Percentiles rank a stretch among this genome's conserved stretches.
phyloP scores from a whole-genome alignment of 2,329 filamentous ascomycete genomes.

The Lasiodiplodia sp. region DNA sequence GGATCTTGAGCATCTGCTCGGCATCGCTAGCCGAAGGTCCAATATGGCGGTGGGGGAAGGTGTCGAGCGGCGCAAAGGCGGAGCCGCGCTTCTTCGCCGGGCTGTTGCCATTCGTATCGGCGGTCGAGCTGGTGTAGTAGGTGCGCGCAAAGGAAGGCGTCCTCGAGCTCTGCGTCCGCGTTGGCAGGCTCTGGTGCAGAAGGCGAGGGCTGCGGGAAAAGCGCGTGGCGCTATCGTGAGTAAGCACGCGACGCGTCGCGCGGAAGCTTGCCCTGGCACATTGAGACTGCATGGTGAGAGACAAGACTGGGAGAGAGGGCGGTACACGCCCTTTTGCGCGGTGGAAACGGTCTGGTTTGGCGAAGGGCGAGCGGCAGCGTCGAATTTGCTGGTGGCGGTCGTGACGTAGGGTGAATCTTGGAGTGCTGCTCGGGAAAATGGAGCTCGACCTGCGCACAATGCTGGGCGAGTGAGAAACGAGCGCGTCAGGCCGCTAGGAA shows the following conservation, averaged over 20 bases:
- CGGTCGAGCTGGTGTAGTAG: conserved; percentile 34
- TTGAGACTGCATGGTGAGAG: conserved; percentile 28
- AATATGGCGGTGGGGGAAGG: conserved; percentile 85
- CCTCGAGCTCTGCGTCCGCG: neutral
- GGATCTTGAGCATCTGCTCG: conserved; percentile 77
- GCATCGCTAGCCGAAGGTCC: conserved; percentile 76
- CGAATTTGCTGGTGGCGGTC: conserved; percentile 11
- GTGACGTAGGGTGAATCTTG: conserved; percentile 2
- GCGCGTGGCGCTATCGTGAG: conserved; percentile 18
- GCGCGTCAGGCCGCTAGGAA: conserved; percentile 4
- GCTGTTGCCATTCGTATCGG: conserved; percentile 31
- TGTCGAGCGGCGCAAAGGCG: conserved; percentile 59
- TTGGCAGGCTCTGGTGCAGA: conserved; percentile 1
- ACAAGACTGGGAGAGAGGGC: neutral
- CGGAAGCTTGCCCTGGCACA: conserved; percentile 28
- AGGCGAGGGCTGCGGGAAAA: conserved; percentile 11
- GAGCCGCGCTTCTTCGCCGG: conserved; percentile 27
- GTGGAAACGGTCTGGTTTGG: conserved; percentile 1
- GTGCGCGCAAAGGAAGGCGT: conserved; percentile 14
- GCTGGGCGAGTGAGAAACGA: neutral
- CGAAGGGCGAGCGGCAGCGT: conserved; percentile 1
- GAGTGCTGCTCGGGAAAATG: neutral
- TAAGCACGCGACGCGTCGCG: conserved; percentile 24
- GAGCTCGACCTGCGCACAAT: neutral
- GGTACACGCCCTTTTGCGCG: conserved; percentile 2